A percentile compares a stretch with the other conserved stretches of the same genome.
Conservation (phyloP, 2,329 filamentous ascomycete species). For the Teratosphaeria gauchensis region DNA sequence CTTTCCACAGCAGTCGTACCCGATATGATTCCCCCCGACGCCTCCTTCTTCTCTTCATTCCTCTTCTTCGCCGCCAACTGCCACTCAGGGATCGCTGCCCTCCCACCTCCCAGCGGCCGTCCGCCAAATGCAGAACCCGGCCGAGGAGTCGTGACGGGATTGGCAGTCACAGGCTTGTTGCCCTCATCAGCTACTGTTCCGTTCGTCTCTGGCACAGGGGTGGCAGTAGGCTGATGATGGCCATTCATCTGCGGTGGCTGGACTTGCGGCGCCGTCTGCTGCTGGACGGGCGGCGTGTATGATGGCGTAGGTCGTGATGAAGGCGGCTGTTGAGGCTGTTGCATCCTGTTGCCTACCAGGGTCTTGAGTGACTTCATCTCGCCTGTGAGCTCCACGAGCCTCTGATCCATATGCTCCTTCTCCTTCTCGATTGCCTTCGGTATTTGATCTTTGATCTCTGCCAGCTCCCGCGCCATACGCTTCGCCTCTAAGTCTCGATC, state of each 20-base stretch:
- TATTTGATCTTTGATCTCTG: conserved; percentile 70
- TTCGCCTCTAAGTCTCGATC: conserved; percentile 81
- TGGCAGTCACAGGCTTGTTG: background rate
- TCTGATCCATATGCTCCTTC: conserved; percentile 69
- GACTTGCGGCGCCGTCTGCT: conserved; percentile 1
- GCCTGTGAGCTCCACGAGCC: conserved; percentile 72
- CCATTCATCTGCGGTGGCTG: conserved; percentile 1
- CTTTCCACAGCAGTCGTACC: background rate
- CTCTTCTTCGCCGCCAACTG: conserved; percentile 43
- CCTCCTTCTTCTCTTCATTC: conserved; percentile 33
- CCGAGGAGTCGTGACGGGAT: background rate
- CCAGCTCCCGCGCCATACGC: conserved; percentile 76
- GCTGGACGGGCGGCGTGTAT: conserved; percentile 1
- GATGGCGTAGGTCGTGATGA: conserved; percentile 8
- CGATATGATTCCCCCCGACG: background rate
- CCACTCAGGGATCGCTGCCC: conserved; percentile 43
- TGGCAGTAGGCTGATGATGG: background rate
- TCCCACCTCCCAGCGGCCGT: conserved; percentile 16
- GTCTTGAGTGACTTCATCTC: conserved; percentile 92
- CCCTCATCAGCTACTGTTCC: background rate
- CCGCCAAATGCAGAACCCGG: background rate
- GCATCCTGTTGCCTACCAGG: conserved; percentile 58
- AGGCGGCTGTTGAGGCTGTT: conserved; percentile 9
- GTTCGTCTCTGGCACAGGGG: conserved; percentile 1
- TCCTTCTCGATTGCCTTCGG: conserved; percentile 83